Evolutionary conservation across 1,284 basidiomycete genomes (phyloP), one percentile per base, ranked within the genome.

Genomic region (Porogramme epimiltina): DNA sequence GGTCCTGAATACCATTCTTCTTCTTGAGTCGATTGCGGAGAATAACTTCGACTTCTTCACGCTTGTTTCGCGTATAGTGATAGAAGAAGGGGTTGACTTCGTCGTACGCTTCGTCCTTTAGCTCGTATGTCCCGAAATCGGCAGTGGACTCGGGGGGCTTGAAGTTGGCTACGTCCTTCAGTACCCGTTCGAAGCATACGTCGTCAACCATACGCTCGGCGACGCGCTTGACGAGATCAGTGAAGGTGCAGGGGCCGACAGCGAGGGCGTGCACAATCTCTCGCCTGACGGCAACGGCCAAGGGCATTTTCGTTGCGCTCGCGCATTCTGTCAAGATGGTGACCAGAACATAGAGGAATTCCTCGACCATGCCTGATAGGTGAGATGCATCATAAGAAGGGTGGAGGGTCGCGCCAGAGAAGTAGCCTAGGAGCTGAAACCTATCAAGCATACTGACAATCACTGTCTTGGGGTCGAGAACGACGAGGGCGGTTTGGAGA

Each of bases 41-140:
- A 5, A 91, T 81, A 28, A 80, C 82, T 62, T 96, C 93, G n/a
- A 94, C 95, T 66, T 95, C 92, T 64, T 98, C 93, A 39, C 95
- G 84, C 66, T 95, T 91, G 70, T 99, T 99, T 26, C 95, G 82
- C 11, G 93, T 90, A 71, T 97, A 99, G 66, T 98, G 95, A 67
- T 89, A 93, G 77, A 96, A 98, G 75, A 95, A 97, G 0, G 95
- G 95, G 64, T 98, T 91, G 57, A 99, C 89, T 59, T 98, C 90
- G 56, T 87, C 87, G 66, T 85, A 95, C 24, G 77, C 79, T 62
- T 91, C 91, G 26, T 93, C 84, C 65, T 88, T 90, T 53, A 99
- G 81, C 61, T 95, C 88, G 72, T 98, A 99, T 33, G 85, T 77
- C 1, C 97, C 97, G 1, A 81, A 80, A 60, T 97, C 94, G 2